These are phyloP conservation scores for Gnomoniopsis smithogilvyi DNA, from an alignment of 2,329 filamentous ascomycete genomes.

Conservation along the genomic window DNA sequence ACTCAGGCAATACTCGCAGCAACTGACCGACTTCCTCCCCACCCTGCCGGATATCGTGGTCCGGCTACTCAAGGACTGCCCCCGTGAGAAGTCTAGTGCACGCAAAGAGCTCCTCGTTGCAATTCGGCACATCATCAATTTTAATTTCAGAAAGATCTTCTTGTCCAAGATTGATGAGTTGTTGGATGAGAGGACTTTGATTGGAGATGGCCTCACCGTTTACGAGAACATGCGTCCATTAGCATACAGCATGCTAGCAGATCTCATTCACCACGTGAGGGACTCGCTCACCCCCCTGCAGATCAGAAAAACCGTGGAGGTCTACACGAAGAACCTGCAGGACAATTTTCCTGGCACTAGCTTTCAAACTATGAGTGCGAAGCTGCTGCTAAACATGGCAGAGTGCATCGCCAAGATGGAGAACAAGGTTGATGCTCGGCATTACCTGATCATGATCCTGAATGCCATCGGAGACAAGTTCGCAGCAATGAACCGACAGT, in stretches of 20 bases:
- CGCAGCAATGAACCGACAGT: constrained; percentile 95
- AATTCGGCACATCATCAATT: constrained; percentile 98
- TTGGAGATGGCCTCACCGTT: constrained; percentile 92
- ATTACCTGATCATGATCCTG: constrained; percentile 94
- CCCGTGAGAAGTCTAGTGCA: constrained; percentile 87
- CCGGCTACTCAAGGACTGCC: constrained; percentile 86
- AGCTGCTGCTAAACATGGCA: constrained; percentile 94
- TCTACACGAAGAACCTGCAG: constrained; percentile 94
- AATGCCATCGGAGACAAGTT: constrained; percentile 99
- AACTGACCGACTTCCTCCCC: constrained; percentile 83
- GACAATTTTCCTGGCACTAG: constrained; percentile 96
- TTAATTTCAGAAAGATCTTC: constrained; percentile 96
- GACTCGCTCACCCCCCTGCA: constrained; percentile 86
- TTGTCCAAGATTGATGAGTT: constrained; percentile 92
- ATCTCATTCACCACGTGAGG: constrained; percentile 94
- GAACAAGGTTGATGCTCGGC: constrained; percentile 89
- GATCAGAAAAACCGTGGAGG: constrained; percentile 92
- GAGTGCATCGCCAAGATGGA: constrained; percentile 94
- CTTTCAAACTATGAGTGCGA: constrained; percentile 99
- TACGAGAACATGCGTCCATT: constrained; percentile 95
- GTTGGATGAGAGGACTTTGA: constrained; percentile 87
- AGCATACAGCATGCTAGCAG: constrained; percentile 97
- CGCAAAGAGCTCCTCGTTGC: constrained; percentile 94
- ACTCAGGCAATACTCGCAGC: constrained; percentile 80
- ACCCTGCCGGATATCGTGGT: constrained; percentile 87